Base-by-base conservation (phyloP, 768 basidiomycete species). In the Collybia mongolica region DNA sequence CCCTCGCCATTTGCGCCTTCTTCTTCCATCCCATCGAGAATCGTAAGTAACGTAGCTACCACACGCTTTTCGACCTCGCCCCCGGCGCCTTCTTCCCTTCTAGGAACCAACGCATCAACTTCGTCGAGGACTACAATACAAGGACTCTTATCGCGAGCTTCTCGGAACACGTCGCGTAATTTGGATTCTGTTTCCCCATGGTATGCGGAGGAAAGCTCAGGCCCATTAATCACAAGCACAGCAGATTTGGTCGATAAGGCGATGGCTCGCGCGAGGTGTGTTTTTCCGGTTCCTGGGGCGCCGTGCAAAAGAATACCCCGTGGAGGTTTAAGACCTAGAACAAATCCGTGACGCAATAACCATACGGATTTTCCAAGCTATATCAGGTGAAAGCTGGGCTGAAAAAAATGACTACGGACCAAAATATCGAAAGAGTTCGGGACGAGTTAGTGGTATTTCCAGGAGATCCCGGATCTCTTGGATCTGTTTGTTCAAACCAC, bases 261-360 rank as follows among this genome's bases (percentile, higher is more conserved):
- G 51, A 99, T 94, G 12, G 94, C 91, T 54, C 93, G 86, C 9
- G 97, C 96, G 2, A 99, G 75, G 62, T 97, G 93, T 0, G 97
- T 99, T 71, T 99, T 99, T 14, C 97, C 97, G 7, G 97, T 98
- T 32, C 97, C 97, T 2, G 97, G 93, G 9, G 94, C 95, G 9
- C 97, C 97, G 65, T 98, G 88, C 1, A 99, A 80, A 17, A 98
- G 79, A 39, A 98, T 88, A 3, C 97, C 97, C 40, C 91, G 84
- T n/a, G 96, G 95, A 14, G 96, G 95, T 60, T 90, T 94, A n/a
- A 99, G 76, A 29, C 90, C 93, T 75, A 55, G 9, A 38, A 53
- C 35, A 45, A 39, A 47, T 36, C 36, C 19, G 46, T 8, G 22
- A 26, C 19, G 19, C 18, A 36, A 39, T 29, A 24, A 39, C 14